Percentiles rank a stretch among this genome's conserved stretches.
Evolutionary conservation across 2,329 filamentous ascomycete species (phyloP).

Genomic region (Blumeria hordei): DNA sequence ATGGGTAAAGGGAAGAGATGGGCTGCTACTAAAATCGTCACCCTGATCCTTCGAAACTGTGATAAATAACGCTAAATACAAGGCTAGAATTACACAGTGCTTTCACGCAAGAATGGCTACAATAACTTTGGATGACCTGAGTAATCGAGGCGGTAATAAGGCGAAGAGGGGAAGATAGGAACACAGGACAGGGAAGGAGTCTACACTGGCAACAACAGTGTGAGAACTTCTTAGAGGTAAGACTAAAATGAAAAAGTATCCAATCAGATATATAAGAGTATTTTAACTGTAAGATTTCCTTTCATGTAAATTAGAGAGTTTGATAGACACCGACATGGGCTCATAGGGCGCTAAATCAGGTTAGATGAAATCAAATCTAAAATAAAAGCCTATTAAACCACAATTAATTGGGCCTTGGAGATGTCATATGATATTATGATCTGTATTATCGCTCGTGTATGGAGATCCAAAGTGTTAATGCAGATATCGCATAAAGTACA

Average conservation of each 20-base stretch:
- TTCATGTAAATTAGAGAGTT: neutral
- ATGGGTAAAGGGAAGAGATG: neutral
- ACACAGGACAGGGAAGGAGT: neutral
- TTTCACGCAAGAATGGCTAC: neutral
- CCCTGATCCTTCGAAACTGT: neutral
- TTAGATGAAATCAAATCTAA: neutral
- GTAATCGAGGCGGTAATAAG: neutral
- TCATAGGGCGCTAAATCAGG: neutral
- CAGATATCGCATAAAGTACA: too few relatives aligned
- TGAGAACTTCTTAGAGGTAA: neutral
- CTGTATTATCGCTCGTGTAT: too few relatives aligned
- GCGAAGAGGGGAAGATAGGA: neutral
- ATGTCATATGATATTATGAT: too few relatives aligned
- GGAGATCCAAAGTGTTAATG: too few relatives aligned
- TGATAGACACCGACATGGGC: neutral
- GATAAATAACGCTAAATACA: neutral
- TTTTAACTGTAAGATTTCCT: neutral
- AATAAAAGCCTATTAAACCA: too few relatives aligned
- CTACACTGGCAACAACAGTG: neutral
- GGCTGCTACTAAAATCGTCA: neutral
- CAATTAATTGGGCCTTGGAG: too few relatives aligned
- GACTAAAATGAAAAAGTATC: neutral
- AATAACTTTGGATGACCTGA: neutral
- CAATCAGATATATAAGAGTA: neutral
- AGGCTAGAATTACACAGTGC: neutral